Conservation (phyloP, 192 early-diverging fungal species). For the Jimgerdemannia flammicorona region DNA sequence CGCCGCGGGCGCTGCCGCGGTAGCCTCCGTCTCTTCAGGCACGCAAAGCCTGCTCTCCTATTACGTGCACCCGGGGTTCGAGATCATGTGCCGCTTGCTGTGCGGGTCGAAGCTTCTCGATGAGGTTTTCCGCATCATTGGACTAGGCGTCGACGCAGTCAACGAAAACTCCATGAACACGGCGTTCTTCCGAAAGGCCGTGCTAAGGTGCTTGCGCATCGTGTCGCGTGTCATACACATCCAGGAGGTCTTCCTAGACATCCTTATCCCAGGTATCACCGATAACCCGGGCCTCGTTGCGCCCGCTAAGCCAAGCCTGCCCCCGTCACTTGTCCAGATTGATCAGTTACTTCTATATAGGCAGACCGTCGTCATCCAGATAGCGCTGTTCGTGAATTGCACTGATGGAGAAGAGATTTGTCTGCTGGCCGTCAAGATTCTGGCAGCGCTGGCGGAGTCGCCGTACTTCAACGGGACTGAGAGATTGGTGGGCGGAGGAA, state of each 20-base stretch:
- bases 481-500: constrained; percentile 39
- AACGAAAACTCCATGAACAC: constrained; percentile 40
- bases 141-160: constrained; percentile 54
- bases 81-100: constrained; percentile 74
- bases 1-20: background rate
- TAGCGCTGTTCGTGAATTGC: constrained; percentile 70
- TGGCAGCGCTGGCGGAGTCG: constrained; percentile 71
- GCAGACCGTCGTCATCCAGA: constrained; percentile 60
- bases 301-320: constrained; percentile 26
- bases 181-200: constrained; percentile 32
- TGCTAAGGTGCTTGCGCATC: constrained; percentile 54
- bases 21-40: background rate
- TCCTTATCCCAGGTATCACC: constrained; percentile 54
- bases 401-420: constrained; percentile 68
- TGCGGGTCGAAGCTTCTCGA: constrained; percentile 67
- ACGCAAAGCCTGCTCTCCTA: constrained; percentile 8
- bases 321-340: constrained; percentile 59
- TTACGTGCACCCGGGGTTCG: constrained; percentile 77
- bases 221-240: constrained; percentile 61
- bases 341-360: constrained; percentile 79
- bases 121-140: constrained; percentile 67
- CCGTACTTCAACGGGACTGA: constrained; percentile 56
- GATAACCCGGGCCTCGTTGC: constrained; percentile 15
- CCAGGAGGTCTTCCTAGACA: constrained; percentile 73
- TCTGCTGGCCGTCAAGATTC: constrained; percentile 63